Conservation (phyloP, 148 eudicot species). For the Diospyros lotus region DNA sequence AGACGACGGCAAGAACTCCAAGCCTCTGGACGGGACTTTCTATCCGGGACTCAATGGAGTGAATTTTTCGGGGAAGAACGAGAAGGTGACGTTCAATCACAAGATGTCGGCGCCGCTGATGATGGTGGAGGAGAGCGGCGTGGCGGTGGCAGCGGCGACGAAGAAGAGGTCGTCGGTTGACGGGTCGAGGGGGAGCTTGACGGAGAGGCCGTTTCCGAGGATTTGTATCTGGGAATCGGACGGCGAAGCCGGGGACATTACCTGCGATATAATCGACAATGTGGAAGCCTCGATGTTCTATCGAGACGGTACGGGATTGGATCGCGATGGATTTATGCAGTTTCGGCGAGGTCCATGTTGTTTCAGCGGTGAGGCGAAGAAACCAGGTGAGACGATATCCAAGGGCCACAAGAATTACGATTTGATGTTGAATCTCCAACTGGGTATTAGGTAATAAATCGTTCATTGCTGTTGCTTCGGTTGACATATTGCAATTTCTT, state of each 20-base stretch:
- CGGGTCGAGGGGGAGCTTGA: constrained; percentile 24
- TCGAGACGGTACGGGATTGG: constrained; percentile 32
- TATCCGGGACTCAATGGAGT: constrained; percentile 23
- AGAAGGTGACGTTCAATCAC: constrained; percentile 11
- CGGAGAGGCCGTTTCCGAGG: constrained; percentile 48
- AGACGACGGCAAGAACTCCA: constrained; percentile 7
- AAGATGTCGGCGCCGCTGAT: constrained; percentile 23
- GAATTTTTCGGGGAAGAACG: not conserved
- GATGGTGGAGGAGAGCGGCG: constrained; percentile 13
- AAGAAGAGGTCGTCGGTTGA: constrained; percentile 50
- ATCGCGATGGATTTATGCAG: constrained; percentile 30
- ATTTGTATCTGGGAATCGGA: constrained; percentile 82
- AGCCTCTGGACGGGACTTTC: constrained; percentile 27
- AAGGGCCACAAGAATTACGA: constrained; percentile 90
- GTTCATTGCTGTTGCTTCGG: not conserved
- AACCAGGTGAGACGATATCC: constrained; percentile 67
- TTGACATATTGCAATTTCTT: constrained; percentile 3
- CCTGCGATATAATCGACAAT: constrained; percentile 81
- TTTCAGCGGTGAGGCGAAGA: constrained; percentile 66
- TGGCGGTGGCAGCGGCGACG: not conserved
- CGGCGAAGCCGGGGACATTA: constrained; percentile 76
- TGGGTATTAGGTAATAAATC: constrained; percentile 60
- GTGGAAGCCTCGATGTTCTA: constrained; percentile 56
- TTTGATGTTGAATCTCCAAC: constrained; percentile 82
- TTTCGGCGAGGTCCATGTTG: constrained; percentile 49